phyloP scores from a whole-genome alignment of 2,329 filamentous ascomycete genomes.

The Colletotrichum orchidophilum region DNA sequence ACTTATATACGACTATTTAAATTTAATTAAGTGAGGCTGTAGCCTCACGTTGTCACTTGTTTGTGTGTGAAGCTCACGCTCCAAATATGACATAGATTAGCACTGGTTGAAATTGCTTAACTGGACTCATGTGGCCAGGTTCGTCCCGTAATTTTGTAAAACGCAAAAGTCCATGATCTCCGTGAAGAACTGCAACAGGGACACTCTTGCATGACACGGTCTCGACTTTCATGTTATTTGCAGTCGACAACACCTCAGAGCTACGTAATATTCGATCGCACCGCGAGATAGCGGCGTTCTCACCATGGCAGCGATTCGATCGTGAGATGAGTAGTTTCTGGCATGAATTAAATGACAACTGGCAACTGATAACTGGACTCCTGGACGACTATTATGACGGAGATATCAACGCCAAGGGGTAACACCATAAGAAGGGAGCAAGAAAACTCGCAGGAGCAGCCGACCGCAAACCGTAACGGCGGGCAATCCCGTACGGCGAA shows the following conservation, averaged over 20 bases:
- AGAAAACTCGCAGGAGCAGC: background rate
- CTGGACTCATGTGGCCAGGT: too few relatives aligned
- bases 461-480: constrained; percentile 6
- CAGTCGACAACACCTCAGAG: background rate
- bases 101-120: too few relatives aligned
- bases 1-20: too few relatives aligned
- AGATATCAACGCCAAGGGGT: background rate
- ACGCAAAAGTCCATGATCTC: too few relatives aligned
- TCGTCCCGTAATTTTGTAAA: too few relatives aligned
- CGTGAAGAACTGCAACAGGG: too few relatives aligned
- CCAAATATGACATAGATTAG: too few relatives aligned
- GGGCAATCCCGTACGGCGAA: constrained; percentile 9
- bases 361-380: too few relatives aligned
- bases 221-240: background rate
- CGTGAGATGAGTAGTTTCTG: background rate
- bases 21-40: too few relatives aligned
- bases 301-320: background rate
- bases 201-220: too few relatives aligned
- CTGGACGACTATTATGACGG: background rate
- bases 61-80: too few relatives aligned
- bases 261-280: background rate
- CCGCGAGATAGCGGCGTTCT: background rate
- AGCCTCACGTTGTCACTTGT: too few relatives aligned
- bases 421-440: background rate
- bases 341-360: constrained; percentile 16